These are phyloP conservation scores for Prunus padus DNA, from an alignment of 306 rosid genomes.

Conservation along the genomic window DNA sequence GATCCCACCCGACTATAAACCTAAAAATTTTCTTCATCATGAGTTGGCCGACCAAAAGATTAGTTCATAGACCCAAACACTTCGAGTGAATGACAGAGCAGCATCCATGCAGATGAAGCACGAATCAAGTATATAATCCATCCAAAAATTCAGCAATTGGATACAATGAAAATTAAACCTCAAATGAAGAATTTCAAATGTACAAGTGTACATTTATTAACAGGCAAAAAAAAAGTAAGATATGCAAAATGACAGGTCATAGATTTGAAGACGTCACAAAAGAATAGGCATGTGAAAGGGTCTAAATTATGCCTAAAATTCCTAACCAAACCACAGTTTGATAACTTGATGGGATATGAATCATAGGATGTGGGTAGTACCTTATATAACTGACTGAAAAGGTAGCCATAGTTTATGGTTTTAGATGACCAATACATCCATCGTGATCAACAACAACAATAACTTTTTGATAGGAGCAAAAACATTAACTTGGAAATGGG, in stretches of 20 bases:
- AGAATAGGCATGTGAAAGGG: neutral
- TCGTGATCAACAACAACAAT: neutral
- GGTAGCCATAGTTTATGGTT: neutral
- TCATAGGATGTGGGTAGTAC: neutral
- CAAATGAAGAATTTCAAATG: too few species aligned
- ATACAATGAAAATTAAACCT: neutral
- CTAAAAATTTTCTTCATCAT: neutral
- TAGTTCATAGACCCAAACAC: neutral
- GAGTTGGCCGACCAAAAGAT: too few species aligned
- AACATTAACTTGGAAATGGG: neutral
- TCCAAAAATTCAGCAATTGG: neutral
- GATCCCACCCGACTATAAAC: neutral
- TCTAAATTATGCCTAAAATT: neutral
- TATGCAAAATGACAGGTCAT: neutral
- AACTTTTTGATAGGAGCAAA: neutral
- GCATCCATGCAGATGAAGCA: neutral
- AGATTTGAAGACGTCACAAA: neutral
- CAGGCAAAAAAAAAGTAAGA: too few species aligned
- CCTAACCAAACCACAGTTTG: neutral
- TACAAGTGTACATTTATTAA: too few species aligned
- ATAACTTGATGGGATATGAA: neutral
- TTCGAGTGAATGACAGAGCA: neutral
- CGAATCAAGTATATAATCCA: neutral
- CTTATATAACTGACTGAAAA: neutral
- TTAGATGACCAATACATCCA: neutral